phyloP scores from a whole-genome alignment of 768 basidiomycete species.

The Brasilioporus rufonigricans region DNA sequence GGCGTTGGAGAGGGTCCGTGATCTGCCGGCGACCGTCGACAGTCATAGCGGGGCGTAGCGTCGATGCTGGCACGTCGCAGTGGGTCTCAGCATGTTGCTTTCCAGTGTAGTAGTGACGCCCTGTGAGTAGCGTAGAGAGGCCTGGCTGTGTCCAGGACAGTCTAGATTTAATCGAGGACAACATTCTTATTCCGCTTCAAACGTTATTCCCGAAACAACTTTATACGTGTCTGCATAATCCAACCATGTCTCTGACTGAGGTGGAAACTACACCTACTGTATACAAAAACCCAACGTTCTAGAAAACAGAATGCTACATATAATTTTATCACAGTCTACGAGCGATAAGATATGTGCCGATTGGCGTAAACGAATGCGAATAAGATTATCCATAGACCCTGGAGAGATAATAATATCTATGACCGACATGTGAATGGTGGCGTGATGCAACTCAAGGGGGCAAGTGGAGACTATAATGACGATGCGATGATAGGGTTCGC shows the following conservation, averaged over 20 bases:
- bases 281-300: no score
- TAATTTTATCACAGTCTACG: background rate
- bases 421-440: background rate
- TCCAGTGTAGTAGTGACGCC: no score
- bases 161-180: no score
- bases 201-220: no score
- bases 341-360: background rate
- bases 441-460: background rate
- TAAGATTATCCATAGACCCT: background rate
- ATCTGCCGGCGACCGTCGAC: background rate
- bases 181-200: no score
- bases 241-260: no score
- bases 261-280: no score
- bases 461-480: background rate
- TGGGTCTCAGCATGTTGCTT: no score
- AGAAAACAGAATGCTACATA: no score
- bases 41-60: background rate
- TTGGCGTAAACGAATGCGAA: background rate
- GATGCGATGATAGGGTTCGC: background rate
- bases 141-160: no score
- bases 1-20: constrained; percentile 18
- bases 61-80: background rate
- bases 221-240: no score
- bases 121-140: no score
- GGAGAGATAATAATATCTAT: background rate